Percentiles rank a stretch among this genome's conserved stretches.
Evolutionary conservation across 2,329 filamentous ascomycete genomes (phyloP).

Genomic region (Paecilomyces variotii): DNA sequence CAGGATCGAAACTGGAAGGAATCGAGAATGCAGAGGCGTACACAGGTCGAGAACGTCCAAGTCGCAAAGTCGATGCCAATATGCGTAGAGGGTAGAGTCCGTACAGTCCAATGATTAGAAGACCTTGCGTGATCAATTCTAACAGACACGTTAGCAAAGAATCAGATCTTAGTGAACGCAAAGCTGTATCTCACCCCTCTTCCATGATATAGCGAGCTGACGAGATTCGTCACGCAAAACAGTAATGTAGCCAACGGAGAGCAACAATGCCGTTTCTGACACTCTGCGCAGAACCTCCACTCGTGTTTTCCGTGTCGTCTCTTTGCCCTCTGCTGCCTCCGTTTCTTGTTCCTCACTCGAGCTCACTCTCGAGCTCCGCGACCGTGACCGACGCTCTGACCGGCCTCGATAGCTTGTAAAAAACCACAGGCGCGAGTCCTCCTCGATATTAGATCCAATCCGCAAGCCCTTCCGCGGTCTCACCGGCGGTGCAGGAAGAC

Average conservation of each 20-base stretch:
- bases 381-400: slow-evolving; percentile 20
- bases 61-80: slow-evolving; percentile 15
- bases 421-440: slow-evolving; percentile 21
- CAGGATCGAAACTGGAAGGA: slow-evolving; percentile 78
- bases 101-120: slow-evolving; percentile 26
- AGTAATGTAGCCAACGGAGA: slow-evolving; percentile 43
- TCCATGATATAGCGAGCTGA: slow-evolving; percentile 27
- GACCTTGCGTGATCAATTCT: slow-evolving; percentile 27
- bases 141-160: slow-evolving; percentile 7
- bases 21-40: slow-evolving; percentile 48
- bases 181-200: slow-evolving; percentile 23
- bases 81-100: slow-evolving; percentile 53
- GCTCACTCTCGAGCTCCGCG: slow-evolving; percentile 21
- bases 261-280: slow-evolving; percentile 48
- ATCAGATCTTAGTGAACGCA: background rate
- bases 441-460: slow-evolving; percentile 23
- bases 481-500: slow-evolving; percentile 69
- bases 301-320: slow-evolving; percentile 24
- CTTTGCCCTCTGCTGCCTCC: slow-evolving; percentile 14
- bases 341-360: slow-evolving; percentile 21
- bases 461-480: slow-evolving; percentile 70
- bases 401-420: slow-evolving; percentile 24
- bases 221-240: slow-evolving; percentile 24
- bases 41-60: slow-evolving; percentile 20
- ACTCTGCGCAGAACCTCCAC: slow-evolving; percentile 40